Evolutionary conservation across 2,329 filamentous ascomycete genomes (phyloP), one percentile per base, ranked within the genome.

Genomic region (Phyllosticta paracitricarpa): DNA sequence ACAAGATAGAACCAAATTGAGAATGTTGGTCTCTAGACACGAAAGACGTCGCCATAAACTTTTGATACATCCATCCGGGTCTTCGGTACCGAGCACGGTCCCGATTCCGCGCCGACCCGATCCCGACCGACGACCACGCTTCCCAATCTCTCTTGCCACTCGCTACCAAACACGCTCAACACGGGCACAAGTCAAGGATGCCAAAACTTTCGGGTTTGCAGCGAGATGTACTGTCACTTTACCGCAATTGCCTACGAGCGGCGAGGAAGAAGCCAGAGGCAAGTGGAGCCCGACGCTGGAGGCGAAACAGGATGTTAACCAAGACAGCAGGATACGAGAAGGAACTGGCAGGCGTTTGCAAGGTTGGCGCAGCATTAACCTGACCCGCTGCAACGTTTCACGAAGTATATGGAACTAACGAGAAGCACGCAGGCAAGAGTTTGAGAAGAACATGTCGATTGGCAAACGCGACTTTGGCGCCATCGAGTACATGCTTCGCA

Each of bases 401-500:
- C 52, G 19, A 54, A n/a, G 19, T 3, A 6, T 14, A 28, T 56
- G 54, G 28, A 19, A 56, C 28, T 56, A 12, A 56, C 54, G 28
- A 56, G n/a, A 33, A 59, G 62, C 2, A 66, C 8, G 30, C 61
- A 92, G 89, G 66, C 73, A 79, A 28, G 91, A 97, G 70, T 97
- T 99, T 70, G 79, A 85, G 51, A 89, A 88, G 71, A 81, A 89
- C 69, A 70, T 84, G 12, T 71, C 73, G 8, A 73, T 95, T 61
- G 86, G 89, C 73, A 94, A 90, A 75, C 91, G 89, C 67, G 91
- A 96, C 70, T 96, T 96, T 74, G 80, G 81, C 17, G 87, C 91
- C 5, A 87, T 97, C 62, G 92, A 97, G 73, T 94, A 90, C 72
- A 78, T 96, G 35, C 72, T 97, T 58, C 83, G 92, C 63, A 93